Evolutionary conservation across 139 green algal species (phyloP), one percentile per base, ranked within the genome.

Genomic region (Chlorella sp.): DNA sequence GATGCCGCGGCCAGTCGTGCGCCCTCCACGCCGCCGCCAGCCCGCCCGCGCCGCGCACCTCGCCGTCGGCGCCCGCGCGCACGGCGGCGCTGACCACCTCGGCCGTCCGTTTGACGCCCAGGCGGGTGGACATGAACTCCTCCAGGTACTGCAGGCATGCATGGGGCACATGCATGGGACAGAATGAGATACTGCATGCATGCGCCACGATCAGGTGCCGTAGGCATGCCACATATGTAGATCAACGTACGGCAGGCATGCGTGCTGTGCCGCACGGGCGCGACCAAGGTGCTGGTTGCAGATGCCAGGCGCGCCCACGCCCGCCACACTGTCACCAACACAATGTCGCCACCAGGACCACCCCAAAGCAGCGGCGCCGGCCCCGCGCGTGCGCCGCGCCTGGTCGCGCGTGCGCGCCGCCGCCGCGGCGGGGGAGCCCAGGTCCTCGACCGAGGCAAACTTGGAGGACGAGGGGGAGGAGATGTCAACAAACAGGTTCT

Each of bases 71-170:
- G 8, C 43, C 86, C n/a, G 45, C 77, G 40, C 87, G 66, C 8
- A 71, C 25, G 3, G 15, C 42, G 9, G 87, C 79, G 9, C 56
- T 75, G 7, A 89, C 38, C 25, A 95, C 69, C 45, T 90, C 74
- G 0, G 76, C 75, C 25, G 87, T 77, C 8, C 92, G 72, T 60
- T 83, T 74, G 66, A 95, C 89, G 63, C 93, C 93, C 27, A 99
- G 77, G 8, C 96, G 87, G 8, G 96, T 98, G 46, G 91, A 97
- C 94, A 98, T 98, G 73, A 98, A 97, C 84, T 99, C 96, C 67
- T 92, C 86, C 35, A 98, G 70, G 77, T 90, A 97, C 83, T 95
- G 88, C 50, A 31, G 55, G 51, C 0, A 11, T 43, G 65, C 31
- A 29, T 62, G 53, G 8, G 31, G 60, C 9, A 67, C 60, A 46